These are phyloP conservation scores for Botrytis porri DNA, from an alignment of 2,329 filamentous ascomycete genomes.

Conservation along the genomic window DNA sequence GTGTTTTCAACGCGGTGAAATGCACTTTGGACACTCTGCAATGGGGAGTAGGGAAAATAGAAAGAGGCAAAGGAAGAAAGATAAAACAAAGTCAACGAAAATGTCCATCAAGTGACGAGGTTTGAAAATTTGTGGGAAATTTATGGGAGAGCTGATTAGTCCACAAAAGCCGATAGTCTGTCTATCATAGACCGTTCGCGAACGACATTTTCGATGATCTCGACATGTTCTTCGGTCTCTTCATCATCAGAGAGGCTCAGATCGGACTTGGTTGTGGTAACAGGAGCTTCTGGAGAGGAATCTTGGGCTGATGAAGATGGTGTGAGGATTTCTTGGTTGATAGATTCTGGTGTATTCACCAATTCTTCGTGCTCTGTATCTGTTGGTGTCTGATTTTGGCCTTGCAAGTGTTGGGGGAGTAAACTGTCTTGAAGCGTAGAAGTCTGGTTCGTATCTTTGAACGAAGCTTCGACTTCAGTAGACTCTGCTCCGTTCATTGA, in stretches of 20 bases:
- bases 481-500: not conserved
- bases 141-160: not conserved
- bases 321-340: not conserved
- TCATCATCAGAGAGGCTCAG: not conserved
- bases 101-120: not conserved
- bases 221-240: slow-evolving; percentile 4
- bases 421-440: not conserved
- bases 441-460: not conserved
- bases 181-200: not conserved
- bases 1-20: not conserved
- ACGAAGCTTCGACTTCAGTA: not conserved
- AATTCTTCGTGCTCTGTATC: not conserved
- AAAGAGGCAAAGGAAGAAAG: not conserved
- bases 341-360: not conserved
- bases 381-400: not conserved
- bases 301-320: not conserved
- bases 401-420: not conserved
- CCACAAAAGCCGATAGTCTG: slow-evolving; percentile 4
- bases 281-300: not conserved
- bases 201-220: not conserved
- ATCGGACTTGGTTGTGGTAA: not conserved
- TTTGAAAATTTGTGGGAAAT: not conserved
- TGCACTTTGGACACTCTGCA: not conserved
- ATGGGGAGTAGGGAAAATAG: not conserved
- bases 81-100: not conserved